Evolutionary conservation across 2,329 filamentous ascomycete species (phyloP), one percentile per base, ranked within the genome.

Genomic region (Neurospora sp.): DNA sequence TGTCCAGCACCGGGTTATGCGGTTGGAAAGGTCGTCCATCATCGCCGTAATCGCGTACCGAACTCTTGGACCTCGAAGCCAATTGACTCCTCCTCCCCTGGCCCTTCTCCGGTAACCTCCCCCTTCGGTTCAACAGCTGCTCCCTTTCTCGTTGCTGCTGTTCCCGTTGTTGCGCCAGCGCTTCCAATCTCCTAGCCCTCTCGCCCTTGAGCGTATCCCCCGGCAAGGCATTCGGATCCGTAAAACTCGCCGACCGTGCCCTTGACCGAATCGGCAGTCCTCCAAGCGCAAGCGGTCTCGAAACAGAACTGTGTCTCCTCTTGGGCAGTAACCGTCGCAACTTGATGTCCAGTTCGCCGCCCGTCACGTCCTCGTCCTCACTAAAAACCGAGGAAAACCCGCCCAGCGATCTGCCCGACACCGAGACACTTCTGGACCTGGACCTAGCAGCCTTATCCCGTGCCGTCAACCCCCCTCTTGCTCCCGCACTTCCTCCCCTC

Each of bases 1-100:
- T 68, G 38, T 73, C 62, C 11, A 67, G 40, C 13, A 67, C 39
- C 8, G 70, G 72, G 1, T 67, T 23, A 42, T 72, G 66, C 19
- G 68, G 43, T 67, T 69, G 69, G 42, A 69, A 67, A 17, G 69
- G 71, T 58, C 46, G 46, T 2, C 46, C 46, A 9, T 58, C 46
- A 17, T 58, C 23, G 13, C 23, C 46, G 23, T 62, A 62, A 1
- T 62, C 52, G 3, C 52, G 52, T 9, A 36, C 3, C 28, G 52
- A 62, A n/a, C 52, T 62, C 23, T 62, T 62, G 0, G 52, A 62
- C 8, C 52, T 36, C 15, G 52, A 62, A 33, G 23, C 28, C 52
- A 62, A 62, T 10, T 62, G 52, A 36, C 52, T 62, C 23, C 23
- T 62, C 7, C 52, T 62, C 52, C 52, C 52, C 4, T 33, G 23